Percentiles rank a stretch among this genome's conserved stretches.
Evolutionary conservation across 768 basidiomycete genomes (phyloP).

Genomic region (Phylloporus scabripes): DNA sequence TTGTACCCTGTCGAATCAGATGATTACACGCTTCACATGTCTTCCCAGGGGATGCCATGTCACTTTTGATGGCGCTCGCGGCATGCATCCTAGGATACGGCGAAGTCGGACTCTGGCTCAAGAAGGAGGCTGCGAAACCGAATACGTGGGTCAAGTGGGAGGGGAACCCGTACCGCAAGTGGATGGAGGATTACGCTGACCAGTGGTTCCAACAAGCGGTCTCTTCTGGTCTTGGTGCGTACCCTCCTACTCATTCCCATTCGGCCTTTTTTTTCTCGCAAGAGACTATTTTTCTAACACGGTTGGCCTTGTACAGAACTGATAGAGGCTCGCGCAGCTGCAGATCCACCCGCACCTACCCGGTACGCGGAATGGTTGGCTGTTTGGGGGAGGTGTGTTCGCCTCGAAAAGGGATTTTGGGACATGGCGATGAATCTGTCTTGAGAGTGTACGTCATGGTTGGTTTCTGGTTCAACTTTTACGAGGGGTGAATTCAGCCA

Average conservation of each 20-base stretch:
- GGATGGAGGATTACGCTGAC: constrained; percentile 80
- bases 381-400: constrained; percentile 73
- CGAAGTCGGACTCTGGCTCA: constrained; percentile 83
- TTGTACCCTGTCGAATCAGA: background rate
- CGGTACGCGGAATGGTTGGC: constrained; percentile 60
- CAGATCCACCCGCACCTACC: constrained; percentile 55
- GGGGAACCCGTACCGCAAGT: constrained; percentile 68
- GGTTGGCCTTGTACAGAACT: constrained; percentile 44
- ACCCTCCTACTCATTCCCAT: background rate
- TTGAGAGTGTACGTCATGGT: background rate
- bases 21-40: background rate
- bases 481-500: background rate
- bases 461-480: background rate
- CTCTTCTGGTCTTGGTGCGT: constrained; percentile 63
- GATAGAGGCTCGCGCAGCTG: constrained; percentile 61
- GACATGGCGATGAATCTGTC: constrained; percentile 50
- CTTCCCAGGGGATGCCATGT: constrained; percentile 56
- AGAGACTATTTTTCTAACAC: background rate
- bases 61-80: constrained; percentile 73
- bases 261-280: background rate
- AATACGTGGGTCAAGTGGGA: constrained; percentile 51
- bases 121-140: constrained; percentile 44
- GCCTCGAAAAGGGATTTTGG: constrained; percentile 85
- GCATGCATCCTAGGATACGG: constrained; percentile 91
- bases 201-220: constrained; percentile 69